These are phyloP conservation scores for Pistacia vera DNA, from an alignment of 345 rosid species.

Conservation along the genomic window DNA sequence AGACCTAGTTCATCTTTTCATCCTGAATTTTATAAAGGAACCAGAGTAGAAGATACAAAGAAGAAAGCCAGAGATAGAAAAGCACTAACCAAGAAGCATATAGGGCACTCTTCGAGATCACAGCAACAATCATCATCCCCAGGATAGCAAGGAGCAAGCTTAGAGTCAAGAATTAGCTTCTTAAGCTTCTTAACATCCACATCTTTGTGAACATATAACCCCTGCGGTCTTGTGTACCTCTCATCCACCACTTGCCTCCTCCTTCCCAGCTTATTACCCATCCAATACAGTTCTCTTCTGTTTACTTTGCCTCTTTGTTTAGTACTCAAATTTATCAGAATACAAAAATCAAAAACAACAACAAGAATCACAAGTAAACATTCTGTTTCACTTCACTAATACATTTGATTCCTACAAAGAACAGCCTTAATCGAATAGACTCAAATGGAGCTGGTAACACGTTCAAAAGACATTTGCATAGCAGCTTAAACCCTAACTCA, in stretches of 20 bases:
- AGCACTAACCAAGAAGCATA: slow-evolving; percentile 90
- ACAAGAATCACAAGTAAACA: slow-evolving; percentile 6
- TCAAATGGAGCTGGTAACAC: not conserved
- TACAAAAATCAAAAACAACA: slow-evolving; percentile 12
- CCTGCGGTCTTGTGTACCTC: slow-evolving; percentile 89
- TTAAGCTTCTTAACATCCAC: slow-evolving; percentile 94
- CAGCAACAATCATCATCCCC: slow-evolving; percentile 77
- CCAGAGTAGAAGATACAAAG: not conserved
- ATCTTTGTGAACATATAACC: slow-evolving; percentile 84
- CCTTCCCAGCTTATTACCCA: slow-evolving; percentile 98
- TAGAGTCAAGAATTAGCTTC: slow-evolving; percentile 90
- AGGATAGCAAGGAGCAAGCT: slow-evolving; percentile 98
- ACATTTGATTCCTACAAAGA: not conserved
- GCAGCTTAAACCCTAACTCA: slow-evolving; percentile 24
- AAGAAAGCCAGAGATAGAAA: slow-evolving; percentile 10
- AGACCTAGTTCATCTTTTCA: not conserved
- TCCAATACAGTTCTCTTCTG: slow-evolving; percentile 29
- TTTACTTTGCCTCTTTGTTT: slow-evolving; percentile 2
- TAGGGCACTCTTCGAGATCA: slow-evolving; percentile 96
- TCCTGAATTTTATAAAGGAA: slow-evolving; percentile 10
- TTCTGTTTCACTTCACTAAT: slow-evolving; percentile 13
- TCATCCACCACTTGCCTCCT: slow-evolving; percentile 91
- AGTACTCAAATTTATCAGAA: slow-evolving; percentile 17
- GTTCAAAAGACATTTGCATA: not conserved
- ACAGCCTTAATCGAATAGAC: too few species aligned